Evolutionary conservation across 345 rosid genomes (phyloP).

Genomic region (Reutealis trisperma): DNA sequence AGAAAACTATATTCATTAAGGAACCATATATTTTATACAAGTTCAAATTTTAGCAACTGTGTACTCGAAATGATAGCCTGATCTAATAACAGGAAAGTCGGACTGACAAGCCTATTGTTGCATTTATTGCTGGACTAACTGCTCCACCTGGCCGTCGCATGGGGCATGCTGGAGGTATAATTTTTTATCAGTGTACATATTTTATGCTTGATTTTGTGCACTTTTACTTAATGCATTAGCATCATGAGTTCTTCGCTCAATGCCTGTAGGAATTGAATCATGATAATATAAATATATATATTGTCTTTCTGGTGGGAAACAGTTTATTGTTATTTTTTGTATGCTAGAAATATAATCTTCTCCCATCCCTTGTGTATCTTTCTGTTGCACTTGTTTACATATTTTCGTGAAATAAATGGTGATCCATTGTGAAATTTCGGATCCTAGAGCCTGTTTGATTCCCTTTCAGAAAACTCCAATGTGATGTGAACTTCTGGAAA

Average conservation of each 20-base stretch:
- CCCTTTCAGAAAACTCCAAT: too few species aligned
- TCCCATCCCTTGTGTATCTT: background rate
- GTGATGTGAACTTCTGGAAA: too few species aligned
- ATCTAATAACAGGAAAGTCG: constrained; percentile 76
- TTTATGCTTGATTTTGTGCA: too few species aligned
- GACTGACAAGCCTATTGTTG: constrained; percentile 91
- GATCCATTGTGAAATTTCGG: too few species aligned
- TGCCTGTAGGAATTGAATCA: background rate
- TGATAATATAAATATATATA: too few species aligned
- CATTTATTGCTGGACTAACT: constrained; percentile 95
- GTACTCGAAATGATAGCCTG: background rate
- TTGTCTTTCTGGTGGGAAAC: background rate
- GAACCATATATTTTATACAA: too few species aligned
- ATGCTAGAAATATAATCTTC: background rate
- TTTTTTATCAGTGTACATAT: background rate
- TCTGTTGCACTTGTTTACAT: background rate
- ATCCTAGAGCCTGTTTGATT: too few species aligned
- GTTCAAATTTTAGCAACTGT: background rate
- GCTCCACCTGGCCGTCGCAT: constrained; percentile 98
- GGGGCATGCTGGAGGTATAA: constrained; percentile 98
- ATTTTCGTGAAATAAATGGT: too few species aligned
- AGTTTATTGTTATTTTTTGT: background rate
- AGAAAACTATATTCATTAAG: too few species aligned
- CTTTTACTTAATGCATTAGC: too few species aligned
- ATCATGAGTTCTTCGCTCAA: background rate